Conservation (phyloP, 2,329 filamentous ascomycete genomes). For the Monosporascus ibericus region DNA sequence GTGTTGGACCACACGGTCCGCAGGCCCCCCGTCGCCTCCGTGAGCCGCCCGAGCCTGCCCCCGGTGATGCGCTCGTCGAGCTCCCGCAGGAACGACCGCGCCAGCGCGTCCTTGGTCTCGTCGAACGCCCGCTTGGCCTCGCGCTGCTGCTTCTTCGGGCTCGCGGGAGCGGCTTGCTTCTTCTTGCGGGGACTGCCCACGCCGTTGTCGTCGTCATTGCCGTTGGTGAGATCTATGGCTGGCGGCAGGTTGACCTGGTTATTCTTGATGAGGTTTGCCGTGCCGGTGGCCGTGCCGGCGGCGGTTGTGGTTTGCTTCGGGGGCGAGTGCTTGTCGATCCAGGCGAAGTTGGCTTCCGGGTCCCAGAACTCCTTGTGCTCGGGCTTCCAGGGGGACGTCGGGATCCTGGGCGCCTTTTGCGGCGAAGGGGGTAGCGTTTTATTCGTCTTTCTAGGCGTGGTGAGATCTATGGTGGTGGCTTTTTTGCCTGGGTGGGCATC, state of each 20-base stretch:
- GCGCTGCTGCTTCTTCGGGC: constrained; percentile 25
- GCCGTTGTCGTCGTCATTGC: not conserved
- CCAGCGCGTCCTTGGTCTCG: constrained; percentile 54
- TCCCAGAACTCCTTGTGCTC: constrained; percentile 29
- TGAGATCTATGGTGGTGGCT: constrained; percentile 13
- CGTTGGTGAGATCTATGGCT: not conserved
- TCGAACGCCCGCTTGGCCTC: constrained; percentile 57
- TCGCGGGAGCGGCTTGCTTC: constrained; percentile 10
- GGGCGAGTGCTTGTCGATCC: constrained; percentile 28
- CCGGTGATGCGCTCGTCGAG: constrained; percentile 61
- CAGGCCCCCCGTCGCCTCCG: constrained; percentile 62
- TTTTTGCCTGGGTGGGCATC: not conserved
- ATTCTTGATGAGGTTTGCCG: constrained; percentile 1
- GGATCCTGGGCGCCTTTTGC: constrained; percentile 19
- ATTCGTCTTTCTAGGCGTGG: constrained; percentile 13
- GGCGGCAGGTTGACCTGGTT: not conserved
- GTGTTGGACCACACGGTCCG: constrained; percentile 69
- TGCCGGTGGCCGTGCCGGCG: constrained; percentile 2
- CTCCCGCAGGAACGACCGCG: constrained; percentile 57
- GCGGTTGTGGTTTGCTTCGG: constrained; percentile 14
- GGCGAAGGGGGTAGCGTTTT: constrained; percentile 21
- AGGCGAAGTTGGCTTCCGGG: constrained; percentile 24
- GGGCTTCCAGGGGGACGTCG: constrained; percentile 25
- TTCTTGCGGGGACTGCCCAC: constrained; percentile 6
- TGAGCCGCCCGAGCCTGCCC: constrained; percentile 52